Percentiles rank a stretch among this genome's conserved stretches.
phyloP scores from a whole-genome alignment of 805 yeast genomes.

The Nakazawaea laoshanensis region DNA sequence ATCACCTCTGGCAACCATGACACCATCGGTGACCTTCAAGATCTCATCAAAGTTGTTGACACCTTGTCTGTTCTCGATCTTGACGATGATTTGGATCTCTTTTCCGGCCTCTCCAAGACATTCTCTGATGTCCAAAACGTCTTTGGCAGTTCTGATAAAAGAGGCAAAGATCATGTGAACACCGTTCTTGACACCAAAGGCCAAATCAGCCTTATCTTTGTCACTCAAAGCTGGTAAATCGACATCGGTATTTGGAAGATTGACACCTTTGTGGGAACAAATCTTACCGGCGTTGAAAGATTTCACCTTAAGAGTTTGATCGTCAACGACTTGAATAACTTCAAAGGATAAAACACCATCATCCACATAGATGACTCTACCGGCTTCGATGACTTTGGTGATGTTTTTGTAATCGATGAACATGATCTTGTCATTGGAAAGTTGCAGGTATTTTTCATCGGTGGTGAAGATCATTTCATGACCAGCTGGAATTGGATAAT shows the following conservation, averaged over 20 bases:
- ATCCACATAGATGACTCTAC: constrained; percentile 89
- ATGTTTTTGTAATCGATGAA: constrained; percentile 92
- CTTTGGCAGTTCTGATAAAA: constrained; percentile 91
- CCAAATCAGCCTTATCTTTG: constrained; percentile 88
- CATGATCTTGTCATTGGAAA: constrained; percentile 76
- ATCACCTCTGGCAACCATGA: constrained; percentile 99
- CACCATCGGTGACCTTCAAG: constrained; percentile 93
- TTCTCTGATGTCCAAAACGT: constrained; percentile 81
- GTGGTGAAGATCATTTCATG: constrained; percentile 94
- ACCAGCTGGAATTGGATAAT: constrained; percentile 74
- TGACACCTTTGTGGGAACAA: constrained; percentile 97
- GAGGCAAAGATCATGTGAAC: constrained; percentile 99
- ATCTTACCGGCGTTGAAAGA: constrained; percentile 93
- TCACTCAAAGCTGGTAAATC: constrained; percentile 97
- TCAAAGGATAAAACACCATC: constrained; percentile 97
- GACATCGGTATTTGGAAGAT: constrained; percentile 97
- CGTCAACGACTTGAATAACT: constrained; percentile 79
- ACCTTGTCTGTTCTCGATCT: constrained; percentile 99
- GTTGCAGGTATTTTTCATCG: constrained; percentile 65
- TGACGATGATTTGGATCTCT: constrained; percentile 91
- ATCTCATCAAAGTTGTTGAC: constrained; percentile 98
- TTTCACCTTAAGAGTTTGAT: constrained; percentile 71
- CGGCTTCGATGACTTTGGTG: constrained; percentile 83
- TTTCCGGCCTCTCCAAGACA: constrained; percentile 96
- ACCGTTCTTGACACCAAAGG: constrained; percentile 93